Percentiles rank a stretch among this genome's conserved stretches.
These are phyloP conservation scores for Ophiocordyceps polyrhachis-furcata DNA, from an alignment of 2,329 filamentous ascomycete species.

Conservation along the genomic window DNA sequence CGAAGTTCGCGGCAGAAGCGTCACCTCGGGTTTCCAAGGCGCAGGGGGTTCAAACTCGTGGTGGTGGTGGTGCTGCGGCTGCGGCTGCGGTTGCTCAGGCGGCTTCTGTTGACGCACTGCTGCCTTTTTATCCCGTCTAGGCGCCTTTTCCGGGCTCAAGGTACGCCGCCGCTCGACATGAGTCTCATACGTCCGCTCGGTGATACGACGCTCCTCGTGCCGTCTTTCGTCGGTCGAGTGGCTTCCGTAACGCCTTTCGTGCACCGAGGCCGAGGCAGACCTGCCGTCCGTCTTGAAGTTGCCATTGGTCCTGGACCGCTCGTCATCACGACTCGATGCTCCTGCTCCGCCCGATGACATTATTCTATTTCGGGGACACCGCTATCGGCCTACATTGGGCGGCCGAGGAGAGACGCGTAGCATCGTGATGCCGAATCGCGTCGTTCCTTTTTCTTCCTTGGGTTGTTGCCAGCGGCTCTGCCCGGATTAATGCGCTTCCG, in stretches of 20 bases:
- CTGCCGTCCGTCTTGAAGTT: constrained; percentile 8
- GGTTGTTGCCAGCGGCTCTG: too few species aligned
- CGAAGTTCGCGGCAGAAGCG: constrained; percentile 46
- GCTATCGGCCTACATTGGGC: constrained; percentile 15
- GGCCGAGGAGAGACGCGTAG: not conserved
- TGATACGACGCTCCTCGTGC: constrained; percentile 33
- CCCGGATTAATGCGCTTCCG: too few species aligned
- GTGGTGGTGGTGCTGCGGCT: constrained; percentile 23
- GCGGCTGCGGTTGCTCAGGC: constrained; percentile 24
- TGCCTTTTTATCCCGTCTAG: constrained; percentile 15
- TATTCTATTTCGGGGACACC: not conserved
- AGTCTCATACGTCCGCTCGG: constrained; percentile 36
- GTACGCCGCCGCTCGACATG: constrained; percentile 44
- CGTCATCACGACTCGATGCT: constrained; percentile 24
- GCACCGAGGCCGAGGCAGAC: constrained; percentile 10
- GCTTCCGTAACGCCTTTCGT: constrained; percentile 31
- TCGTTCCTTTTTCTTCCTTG: not conserved
- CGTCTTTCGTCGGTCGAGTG: constrained; percentile 22
- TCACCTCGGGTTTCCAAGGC: constrained; percentile 65
- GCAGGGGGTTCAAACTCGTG: constrained; percentile 6
- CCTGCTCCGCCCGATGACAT: constrained; percentile 24
- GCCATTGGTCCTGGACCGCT: constrained; percentile 18
- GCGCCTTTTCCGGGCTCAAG: constrained; percentile 39
- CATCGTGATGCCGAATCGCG: not conserved
- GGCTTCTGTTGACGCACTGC: constrained; percentile 21